These are phyloP conservation scores for Lentinula guzmanii DNA, from an alignment of 768 basidiomycete genomes.

Conservation along the genomic window DNA sequence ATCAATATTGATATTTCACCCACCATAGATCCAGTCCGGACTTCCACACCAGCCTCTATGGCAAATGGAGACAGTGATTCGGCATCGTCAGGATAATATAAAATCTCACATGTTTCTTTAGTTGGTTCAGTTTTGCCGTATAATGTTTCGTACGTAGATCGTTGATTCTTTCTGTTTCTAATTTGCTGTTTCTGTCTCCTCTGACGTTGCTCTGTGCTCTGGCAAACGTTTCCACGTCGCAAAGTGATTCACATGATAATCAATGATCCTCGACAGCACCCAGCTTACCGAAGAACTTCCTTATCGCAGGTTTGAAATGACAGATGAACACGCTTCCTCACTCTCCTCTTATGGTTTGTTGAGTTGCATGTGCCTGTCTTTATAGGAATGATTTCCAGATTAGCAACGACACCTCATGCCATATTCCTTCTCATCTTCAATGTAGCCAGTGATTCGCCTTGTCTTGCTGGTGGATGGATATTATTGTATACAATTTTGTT, in stretches of 20 bases:
- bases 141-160: slow-evolving; percentile 3
- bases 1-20: slow-evolving; percentile 12
- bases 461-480: not conserved
- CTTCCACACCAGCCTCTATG: slow-evolving; percentile 26
- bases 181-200: not conserved
- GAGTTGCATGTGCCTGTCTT: not conserved
- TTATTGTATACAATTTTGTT: not conserved
- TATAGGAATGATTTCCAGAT: not conserved
- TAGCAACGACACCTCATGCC: not conserved
- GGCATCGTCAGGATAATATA: slow-evolving; percentile 37
- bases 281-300: not conserved
- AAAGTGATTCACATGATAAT: slow-evolving; percentile 3
- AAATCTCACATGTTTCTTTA: not conserved
- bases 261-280: not conserved
- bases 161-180: not conserved
- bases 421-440: not conserved
- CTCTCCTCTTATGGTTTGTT: not conserved
- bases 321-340: not conserved
- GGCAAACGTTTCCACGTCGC: not conserved
- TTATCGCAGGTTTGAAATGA: not conserved
- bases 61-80: slow-evolving; percentile 65
- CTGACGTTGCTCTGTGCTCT: not conserved
- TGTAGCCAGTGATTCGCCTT: not conserved
- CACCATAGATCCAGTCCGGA: slow-evolving; percentile 60
- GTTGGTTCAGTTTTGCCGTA: not conserved